These are phyloP conservation scores for Yamadazyma sp. DNA, from an alignment of 1,139 yeast species.

Conservation along the genomic window DNA sequence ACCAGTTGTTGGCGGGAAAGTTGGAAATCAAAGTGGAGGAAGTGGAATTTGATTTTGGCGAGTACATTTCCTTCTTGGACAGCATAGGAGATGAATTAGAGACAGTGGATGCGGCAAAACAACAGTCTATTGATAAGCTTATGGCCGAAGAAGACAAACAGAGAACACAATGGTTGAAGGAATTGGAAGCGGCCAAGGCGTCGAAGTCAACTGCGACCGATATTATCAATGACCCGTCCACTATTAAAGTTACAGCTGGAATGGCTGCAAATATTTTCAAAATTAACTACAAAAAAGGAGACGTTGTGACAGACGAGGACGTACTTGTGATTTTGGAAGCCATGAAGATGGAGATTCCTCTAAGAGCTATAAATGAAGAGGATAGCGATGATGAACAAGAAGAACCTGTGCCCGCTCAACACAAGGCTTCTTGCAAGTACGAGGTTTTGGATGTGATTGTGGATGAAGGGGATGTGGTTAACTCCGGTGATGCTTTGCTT, in stretches of 20 bases:
- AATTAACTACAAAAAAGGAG: constrained; percentile 24
- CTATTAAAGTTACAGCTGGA: constrained; percentile 17
- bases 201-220: constrained; percentile 18
- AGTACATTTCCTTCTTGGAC: constrained; percentile 24
- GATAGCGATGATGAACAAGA: constrained; percentile 13
- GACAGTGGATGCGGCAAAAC: constrained; percentile 18
- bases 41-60: constrained; percentile 27
- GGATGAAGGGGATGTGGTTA: constrained; percentile 33
- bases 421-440: constrained; percentile 9
- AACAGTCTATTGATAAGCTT: constrained; percentile 20
- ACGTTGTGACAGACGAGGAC: constrained; percentile 27
- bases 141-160: constrained; percentile 21
- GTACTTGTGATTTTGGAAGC: constrained; percentile 39
- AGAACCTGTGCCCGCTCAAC: background rate
- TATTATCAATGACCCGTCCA: constrained; percentile 24
- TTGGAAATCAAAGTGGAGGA: constrained; percentile 23
- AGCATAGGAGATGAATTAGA: constrained; percentile 22
- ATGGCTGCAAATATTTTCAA: constrained; percentile 21
- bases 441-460: constrained; percentile 25
- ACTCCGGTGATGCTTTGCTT: constrained; percentile 24
- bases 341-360: constrained; percentile 48
- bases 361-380: constrained; percentile 13
- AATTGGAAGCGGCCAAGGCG: constrained; percentile 22
- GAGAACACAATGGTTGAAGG: constrained; percentile 25
- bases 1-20: constrained; percentile 26